Conservation (phyloP, 257 asterid genomes). For the Solanum okadae region DNA sequence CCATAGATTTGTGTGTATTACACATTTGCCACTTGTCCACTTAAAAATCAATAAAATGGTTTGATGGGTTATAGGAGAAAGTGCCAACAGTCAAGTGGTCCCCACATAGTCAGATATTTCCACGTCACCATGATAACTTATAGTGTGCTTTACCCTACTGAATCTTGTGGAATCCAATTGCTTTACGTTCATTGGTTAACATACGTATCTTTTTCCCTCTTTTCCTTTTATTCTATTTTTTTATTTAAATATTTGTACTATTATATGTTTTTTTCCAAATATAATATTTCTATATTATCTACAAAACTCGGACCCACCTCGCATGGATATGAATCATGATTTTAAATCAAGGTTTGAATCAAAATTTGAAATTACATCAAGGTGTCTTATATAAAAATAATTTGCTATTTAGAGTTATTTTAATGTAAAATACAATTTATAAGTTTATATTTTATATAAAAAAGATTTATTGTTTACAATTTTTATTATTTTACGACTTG, state of each 20-base stretch:
- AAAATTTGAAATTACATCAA: too few relatives aligned
- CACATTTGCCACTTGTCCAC: background rate
- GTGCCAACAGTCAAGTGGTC: background rate
- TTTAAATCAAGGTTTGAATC: too few relatives aligned
- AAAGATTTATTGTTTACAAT: too few relatives aligned
- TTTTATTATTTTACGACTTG: too few relatives aligned
- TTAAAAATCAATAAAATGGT: background rate
- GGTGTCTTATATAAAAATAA: too few relatives aligned
- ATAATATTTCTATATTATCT: background rate
- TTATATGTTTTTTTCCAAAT: background rate
- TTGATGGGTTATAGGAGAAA: background rate
- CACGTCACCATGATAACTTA: background rate
- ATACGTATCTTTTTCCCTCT: background rate
- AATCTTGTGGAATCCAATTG: background rate
- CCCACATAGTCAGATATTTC: background rate
- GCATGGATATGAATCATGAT: background rate
- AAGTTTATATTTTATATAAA: too few relatives aligned
- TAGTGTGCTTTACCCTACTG: background rate
- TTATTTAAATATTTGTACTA: background rate
- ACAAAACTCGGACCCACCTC: background rate
- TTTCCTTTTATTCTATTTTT: background rate
- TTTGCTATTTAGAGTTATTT: too few relatives aligned
- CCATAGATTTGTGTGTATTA: background rate
- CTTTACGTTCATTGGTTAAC: background rate
- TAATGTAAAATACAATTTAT: too few relatives aligned